phyloP scores from a whole-genome alignment of 1,284 basidiomycete genomes.

The Inonotus obliquus region DNA sequence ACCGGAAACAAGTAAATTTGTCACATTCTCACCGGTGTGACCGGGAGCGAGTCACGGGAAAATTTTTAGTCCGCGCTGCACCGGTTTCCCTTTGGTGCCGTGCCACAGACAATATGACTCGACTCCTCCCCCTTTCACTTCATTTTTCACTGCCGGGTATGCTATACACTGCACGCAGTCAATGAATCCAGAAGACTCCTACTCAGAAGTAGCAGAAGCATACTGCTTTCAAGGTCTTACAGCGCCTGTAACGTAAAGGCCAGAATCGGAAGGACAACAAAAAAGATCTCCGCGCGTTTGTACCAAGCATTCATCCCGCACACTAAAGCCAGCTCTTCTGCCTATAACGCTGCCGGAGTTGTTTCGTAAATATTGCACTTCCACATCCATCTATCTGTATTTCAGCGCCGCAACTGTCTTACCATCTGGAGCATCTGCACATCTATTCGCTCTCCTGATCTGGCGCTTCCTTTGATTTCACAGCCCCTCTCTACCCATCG shows the following conservation, averaged over 20 bases:
- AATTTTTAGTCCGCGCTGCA: neutral
- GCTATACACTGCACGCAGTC: neutral
- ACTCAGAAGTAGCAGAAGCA: neutral
- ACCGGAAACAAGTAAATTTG: neutral
- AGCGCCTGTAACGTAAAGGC: neutral
- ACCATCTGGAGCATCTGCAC: neutral
- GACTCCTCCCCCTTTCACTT: too few species aligned
- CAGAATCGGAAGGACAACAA: neutral
- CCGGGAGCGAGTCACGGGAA: conserved; percentile 3
- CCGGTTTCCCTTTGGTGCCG: neutral
- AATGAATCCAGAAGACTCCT: too few species aligned
- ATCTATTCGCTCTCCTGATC: neutral
- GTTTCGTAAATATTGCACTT: neutral
- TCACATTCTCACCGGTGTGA: conserved; percentile 1
- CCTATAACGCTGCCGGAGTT: neutral
- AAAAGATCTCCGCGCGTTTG: neutral
- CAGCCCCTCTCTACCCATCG: neutral
- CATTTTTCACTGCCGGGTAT: neutral
- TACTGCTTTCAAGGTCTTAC: neutral
- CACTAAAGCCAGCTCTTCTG: neutral
- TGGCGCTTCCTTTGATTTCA: neutral
- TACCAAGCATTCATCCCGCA: neutral
- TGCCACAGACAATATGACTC: neutral
- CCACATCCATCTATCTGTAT: neutral
- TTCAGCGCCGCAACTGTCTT: neutral